Evolutionary conservation across 2,329 filamentous ascomycete genomes (phyloP), one percentile per base, ranked within the genome.

Genomic region (Cordyceps javanica): DNA sequence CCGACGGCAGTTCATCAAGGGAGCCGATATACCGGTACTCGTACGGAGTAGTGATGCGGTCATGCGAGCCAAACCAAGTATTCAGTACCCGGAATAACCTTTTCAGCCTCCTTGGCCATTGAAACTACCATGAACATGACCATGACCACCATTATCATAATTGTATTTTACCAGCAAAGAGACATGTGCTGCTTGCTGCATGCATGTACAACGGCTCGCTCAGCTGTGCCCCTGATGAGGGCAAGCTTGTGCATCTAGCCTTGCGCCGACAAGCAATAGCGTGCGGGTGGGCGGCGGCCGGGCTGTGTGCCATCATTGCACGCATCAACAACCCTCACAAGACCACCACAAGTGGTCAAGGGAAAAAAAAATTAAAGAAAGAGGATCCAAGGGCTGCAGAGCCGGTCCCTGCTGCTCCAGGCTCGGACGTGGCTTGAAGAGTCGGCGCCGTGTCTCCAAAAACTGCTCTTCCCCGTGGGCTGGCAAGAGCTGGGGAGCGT

Each of bases 211-310:
- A 54, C 51, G 16, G 51, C 51, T 44, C 38, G 51, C 51, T 44
- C 38, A 44, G 38, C 51, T 54, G 49, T 13, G 8, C 19, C 34
- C 26, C 38, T 36, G 2, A 45, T 45, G 51, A 44, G 51, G 51
- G 51, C 39, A 44, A 54, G 51, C 51, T 45, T n/a, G n/a, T 36
- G 21, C 21, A 11, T 39, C 39, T 28, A 45, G 51, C 51, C 50
- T 54, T 54, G 51, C 51, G 39, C 51, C 51, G 45, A 41, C 26
- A 25, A 41, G 19, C 39, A 45, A 54, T 54, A 54, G 51, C 41
- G 28, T 19, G 21, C 39, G n/a, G 16, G 21, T 19, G 16, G n/a
- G 21, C 34, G n/a, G n/a, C 39, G 50, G 50, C 50, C 25, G 38
- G 21, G 50, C 34, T 41, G 23, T 44, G n/a, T n/a, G n/a, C n/a